phyloP scores from a whole-genome alignment of 2,329 filamentous ascomycete genomes.

The Parastagonospora nodorum region DNA sequence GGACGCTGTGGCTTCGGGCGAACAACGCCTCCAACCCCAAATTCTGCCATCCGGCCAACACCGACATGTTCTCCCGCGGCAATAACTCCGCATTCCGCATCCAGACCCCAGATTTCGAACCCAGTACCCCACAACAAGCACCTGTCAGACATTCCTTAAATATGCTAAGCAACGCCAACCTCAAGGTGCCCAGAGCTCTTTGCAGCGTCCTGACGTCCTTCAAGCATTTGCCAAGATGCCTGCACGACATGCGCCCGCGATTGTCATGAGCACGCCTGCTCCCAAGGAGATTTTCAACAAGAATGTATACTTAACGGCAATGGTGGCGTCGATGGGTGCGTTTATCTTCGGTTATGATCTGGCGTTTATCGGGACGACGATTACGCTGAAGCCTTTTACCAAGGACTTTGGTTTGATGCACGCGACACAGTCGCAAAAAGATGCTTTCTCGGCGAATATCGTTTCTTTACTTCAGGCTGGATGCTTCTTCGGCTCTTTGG shows the following conservation, averaged over 20 bases:
- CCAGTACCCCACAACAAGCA: neutral
- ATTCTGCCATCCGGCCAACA: too few species aligned
- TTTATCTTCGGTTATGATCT: slow-evolving; percentile 63
- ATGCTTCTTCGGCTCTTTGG: slow-evolving; percentile 76
- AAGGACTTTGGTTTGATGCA: slow-evolving; percentile 67
- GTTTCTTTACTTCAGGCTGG: slow-evolving; percentile 79
- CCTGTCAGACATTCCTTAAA: neutral
- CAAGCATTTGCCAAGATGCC: slow-evolving; percentile 1
- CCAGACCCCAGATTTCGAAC: neutral
- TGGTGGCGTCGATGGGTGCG: slow-evolving; percentile 58
- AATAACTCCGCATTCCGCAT: neutral
- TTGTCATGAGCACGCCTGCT: slow-evolving; percentile 44
- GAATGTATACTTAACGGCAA: slow-evolving; percentile 59
- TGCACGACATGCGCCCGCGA: neutral
- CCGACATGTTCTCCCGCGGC: too few species aligned
- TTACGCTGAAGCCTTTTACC: slow-evolving; percentile 69
- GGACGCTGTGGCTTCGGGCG: too few species aligned
- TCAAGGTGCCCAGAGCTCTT: neutral
- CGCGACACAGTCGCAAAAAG: slow-evolving; percentile 53
- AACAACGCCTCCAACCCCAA: too few species aligned
- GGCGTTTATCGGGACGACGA: slow-evolving; percentile 75
- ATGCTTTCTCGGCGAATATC: slow-evolving; percentile 70
- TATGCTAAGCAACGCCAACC: neutral
- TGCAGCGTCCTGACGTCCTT: neutral
- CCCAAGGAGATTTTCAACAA: slow-evolving; percentile 62